A percentile compares a stretch with the other conserved stretches of the same genome.
Conservation (phyloP, 768 basidiomycete species). For the Leccinellum rugosiceps region DNA sequence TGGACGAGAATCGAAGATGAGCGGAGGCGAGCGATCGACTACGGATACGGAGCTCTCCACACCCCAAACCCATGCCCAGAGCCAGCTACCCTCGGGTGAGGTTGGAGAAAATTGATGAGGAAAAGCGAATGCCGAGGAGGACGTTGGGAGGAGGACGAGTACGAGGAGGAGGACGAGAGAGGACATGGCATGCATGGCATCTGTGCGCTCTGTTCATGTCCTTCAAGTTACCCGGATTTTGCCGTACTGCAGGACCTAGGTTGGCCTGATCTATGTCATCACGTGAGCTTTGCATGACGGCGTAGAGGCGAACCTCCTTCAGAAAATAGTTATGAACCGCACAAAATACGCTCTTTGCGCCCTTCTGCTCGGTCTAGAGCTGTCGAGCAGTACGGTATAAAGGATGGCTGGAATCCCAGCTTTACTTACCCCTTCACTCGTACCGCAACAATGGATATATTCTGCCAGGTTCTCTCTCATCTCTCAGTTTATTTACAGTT, state of each 20-base stretch:
- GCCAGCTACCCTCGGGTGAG: constrained; percentile 46
- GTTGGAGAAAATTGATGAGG: constrained; percentile 41
- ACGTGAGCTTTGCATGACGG: not conserved
- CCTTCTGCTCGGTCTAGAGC: too few species aligned
- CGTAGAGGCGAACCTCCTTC: too few species aligned
- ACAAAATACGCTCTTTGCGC: too few species aligned
- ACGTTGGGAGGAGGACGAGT: constrained; percentile 1
- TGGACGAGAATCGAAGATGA: constrained; percentile 67
- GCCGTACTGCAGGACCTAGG: not conserved
- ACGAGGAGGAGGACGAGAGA: not conserved
- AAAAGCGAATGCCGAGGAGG: not conserved
- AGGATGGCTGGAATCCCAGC: too few species aligned
- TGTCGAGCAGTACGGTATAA: too few species aligned
- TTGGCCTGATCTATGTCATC: not conserved
- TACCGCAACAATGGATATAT: too few species aligned
- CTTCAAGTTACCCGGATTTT: not conserved
- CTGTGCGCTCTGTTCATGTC: not conserved
- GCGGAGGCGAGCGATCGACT: constrained; percentile 68
- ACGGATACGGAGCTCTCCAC: constrained; percentile 69
- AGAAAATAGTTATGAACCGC: too few species aligned
- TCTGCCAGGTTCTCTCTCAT: too few species aligned
- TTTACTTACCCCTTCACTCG: too few species aligned
- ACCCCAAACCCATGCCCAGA: constrained; percentile 68
- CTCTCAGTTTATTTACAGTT: too few species aligned
- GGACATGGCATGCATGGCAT: not conserved